Percentiles rank a stretch among this genome's conserved stretches.
These are phyloP conservation scores for Begonia fuchsioides DNA, from an alignment of 306 rosid genomes.

Conservation along the genomic window DNA sequence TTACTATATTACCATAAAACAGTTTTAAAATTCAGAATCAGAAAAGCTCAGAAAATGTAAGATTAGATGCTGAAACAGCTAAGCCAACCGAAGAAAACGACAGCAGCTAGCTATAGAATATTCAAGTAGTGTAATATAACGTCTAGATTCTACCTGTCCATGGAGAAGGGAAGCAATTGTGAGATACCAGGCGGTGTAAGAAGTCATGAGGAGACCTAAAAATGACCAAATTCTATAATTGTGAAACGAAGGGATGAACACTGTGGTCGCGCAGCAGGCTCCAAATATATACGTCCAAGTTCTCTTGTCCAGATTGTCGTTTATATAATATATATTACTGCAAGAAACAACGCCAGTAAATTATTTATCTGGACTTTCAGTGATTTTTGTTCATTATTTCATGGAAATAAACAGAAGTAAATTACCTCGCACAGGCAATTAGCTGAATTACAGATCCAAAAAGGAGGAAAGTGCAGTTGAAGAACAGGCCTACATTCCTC, in stretches of 20 bases:
- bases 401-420: background rate
- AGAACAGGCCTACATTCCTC: constrained; percentile 84
- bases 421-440: constrained; percentile 96
- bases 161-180: constrained; percentile 84
- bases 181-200: constrained; percentile 91
- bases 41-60: no score
- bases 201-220: constrained; percentile 87
- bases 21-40: background rate
- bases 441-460: constrained; percentile 94
- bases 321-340: constrained; percentile 91
- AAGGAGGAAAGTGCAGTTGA: no score
- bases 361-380: no score
- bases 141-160: constrained; percentile 49
- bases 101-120: no score
- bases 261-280: no score
- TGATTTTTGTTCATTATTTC: no score
- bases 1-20: no score
- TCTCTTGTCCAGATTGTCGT: no score
- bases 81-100: background rate
- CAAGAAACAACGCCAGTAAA: constrained; percentile 3
- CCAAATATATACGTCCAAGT: no score
- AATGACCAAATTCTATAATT: no score
- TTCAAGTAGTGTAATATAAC: no score
- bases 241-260: no score
- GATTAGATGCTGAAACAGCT: background rate